Percentiles rank a stretch among this genome's conserved stretches.
Evolutionary conservation across 306 rosid species (phyloP).

Genomic region (Canavalia gladiata): DNA sequence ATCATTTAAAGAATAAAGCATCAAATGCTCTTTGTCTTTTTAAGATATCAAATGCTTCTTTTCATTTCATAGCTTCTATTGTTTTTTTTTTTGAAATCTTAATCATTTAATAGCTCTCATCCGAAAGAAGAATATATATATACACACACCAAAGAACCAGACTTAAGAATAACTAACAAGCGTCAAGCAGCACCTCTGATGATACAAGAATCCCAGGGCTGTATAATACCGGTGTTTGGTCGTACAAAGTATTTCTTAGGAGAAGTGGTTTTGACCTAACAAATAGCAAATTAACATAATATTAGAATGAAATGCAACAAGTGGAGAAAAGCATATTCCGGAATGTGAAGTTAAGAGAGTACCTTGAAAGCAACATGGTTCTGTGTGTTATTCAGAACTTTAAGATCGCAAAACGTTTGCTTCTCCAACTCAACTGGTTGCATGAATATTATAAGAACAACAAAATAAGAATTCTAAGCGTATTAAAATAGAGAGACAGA

Average conservation of each 20-base stretch:
- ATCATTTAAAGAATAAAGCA: background rate
- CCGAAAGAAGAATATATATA: background rate
- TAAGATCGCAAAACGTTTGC: constrained; percentile 89
- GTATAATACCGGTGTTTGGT: constrained; percentile 89
- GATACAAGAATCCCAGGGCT: constrained; percentile 84
- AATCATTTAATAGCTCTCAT: background rate
- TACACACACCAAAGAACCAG: background rate
- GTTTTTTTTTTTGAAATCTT: background rate
- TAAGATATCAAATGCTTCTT: background rate
- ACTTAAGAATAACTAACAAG: background rate
- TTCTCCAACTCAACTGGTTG: constrained; percentile 89
- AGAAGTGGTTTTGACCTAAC: constrained; percentile 98
- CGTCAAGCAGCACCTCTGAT: constrained; percentile 79
- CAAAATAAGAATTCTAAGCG: constrained; percentile 21
- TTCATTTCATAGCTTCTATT: background rate
- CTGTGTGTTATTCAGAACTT: constrained; percentile 78
- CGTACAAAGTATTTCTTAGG: constrained; percentile 98
- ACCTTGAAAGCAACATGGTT: constrained; percentile 94
- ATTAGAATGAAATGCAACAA: constrained; percentile 23
- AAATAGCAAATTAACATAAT: constrained; percentile 35
- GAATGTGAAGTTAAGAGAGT: constrained; percentile 20
- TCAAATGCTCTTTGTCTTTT: background rate
- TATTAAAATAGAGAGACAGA: too few relatives aligned
- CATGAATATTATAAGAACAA: constrained; percentile 45
- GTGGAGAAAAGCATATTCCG: constrained; percentile 17